Base-by-base conservation (phyloP, 140 eudicot genomes). In the Erigeron philadelphicus region DNA sequence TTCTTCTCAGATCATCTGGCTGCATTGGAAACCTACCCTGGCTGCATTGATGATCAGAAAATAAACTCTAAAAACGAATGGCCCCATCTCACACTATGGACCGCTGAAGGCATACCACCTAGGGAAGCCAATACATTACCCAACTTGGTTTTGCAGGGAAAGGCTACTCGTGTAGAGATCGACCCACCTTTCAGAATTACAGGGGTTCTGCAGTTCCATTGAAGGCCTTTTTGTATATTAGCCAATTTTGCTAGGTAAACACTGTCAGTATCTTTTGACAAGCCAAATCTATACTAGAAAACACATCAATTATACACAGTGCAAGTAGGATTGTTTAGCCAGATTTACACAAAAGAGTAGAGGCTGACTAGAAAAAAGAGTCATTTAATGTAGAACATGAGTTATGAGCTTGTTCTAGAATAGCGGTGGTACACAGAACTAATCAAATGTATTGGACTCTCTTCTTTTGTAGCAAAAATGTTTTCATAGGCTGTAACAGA, bases 41-140 rank as follows among this genome's bases (percentile, higher is more conserved):
- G 98, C 17, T 79, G 76, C 6, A 79, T 89, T 58, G 88, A 82
- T 65, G 98, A 84, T 35, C 87, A 92, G 68, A 79, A 78, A 74
- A 71, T 92, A 31, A 72, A 9, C 10, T 83, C 88, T 16, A 82
- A 83, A 76, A 92, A 88, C 54, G 70, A 75, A 67, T 92, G 98
- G 98, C 95, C 98, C 47, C 98, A 92, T 74, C 81, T 86, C 59
- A 92, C 98, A 1, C 66, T 92, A 66, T 92, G 98, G 98, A 88
- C 95, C 6, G 96, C 84, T 66, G 60, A 78, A 75, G 98, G 98
- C 45, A 74, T 84, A 60, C 61, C 73, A 16, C 81, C 98, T 38
- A 89, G 83, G 73, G 98, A 92, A 56, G 96, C 98, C 46, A 92
- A 81, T 65, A 78, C 77, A 62, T 80, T 92, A 72, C 96, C 95